A percentile compares a stretch with the other conserved stretches of the same genome.
Evolutionary conservation across 2,329 filamentous ascomycete genomes (phyloP).

Genomic region (Ophiostoma perfectum): DNA sequence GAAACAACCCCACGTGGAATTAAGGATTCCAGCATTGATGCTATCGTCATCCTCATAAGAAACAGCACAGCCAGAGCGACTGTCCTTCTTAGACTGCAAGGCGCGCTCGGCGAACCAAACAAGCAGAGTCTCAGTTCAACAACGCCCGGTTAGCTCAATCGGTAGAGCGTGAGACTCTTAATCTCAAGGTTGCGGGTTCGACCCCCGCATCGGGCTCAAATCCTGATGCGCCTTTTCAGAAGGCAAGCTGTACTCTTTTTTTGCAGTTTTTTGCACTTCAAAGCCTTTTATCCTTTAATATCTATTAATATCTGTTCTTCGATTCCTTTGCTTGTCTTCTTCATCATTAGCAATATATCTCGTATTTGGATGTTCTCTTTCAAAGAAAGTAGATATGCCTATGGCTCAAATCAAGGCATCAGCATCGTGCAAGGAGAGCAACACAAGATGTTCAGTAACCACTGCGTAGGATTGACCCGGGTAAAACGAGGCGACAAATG

Average conservation of each 20-base stretch:
- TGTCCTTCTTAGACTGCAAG: not conserved
- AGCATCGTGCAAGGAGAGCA: too few relatives aligned
- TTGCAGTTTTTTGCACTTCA: not conserved
- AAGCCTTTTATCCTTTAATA: too few relatives aligned
- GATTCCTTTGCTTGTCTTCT: too few relatives aligned
- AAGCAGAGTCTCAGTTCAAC: conserved; percentile 11
- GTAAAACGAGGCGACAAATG: not conserved
- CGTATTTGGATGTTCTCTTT: too few relatives aligned
- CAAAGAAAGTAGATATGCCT: too few relatives aligned
- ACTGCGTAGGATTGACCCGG: not conserved
- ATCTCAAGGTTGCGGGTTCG: conserved; percentile 36
- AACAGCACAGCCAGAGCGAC: too few relatives aligned
- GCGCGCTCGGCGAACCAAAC: not conserved
- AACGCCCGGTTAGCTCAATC: conserved; percentile 59
- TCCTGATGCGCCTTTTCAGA: conserved; percentile 33
- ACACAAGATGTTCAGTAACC: not conserved
- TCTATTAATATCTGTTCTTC: too few relatives aligned
- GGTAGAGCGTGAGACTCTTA: conserved; percentile 70
- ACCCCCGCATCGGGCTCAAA: conserved; percentile 46
- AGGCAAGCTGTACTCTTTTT: not conserved
- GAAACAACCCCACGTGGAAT: not conserved
- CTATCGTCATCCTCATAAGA: too few relatives aligned
- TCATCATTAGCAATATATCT: too few relatives aligned
- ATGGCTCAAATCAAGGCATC: too few relatives aligned
- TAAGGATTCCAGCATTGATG: too few relatives aligned